Evolutionary conservation across 164 flowering plant species (phyloP).

Genomic region (Malania oleifera): DNA sequence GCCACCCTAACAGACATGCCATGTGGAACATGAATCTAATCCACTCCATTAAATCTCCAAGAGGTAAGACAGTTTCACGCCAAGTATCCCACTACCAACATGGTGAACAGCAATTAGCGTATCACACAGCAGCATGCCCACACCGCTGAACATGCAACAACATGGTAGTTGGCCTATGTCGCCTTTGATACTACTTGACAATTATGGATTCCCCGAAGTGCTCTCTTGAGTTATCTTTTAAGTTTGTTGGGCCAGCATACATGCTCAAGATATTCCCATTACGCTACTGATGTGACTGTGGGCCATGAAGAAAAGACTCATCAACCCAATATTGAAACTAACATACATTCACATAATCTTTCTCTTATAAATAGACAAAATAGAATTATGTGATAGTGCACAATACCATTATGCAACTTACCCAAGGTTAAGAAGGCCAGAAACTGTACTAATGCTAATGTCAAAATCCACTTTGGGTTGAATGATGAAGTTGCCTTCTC

Average conservation of each 20-base stretch:
- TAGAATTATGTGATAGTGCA: background rate
- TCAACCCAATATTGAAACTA: too few relatives aligned
- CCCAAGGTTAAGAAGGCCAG: slow-evolving; percentile 99
- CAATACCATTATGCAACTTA: slow-evolving; percentile 30
- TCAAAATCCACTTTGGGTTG: slow-evolving; percentile 99
- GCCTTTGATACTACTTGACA: too few relatives aligned
- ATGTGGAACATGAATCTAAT: too few relatives aligned
- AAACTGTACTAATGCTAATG: slow-evolving; percentile 87
- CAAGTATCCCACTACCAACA: too few relatives aligned
- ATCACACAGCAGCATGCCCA: too few relatives aligned
- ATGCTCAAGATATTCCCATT: background rate
- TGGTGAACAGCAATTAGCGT: too few relatives aligned
- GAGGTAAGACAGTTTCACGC: too few relatives aligned
- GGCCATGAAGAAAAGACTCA: background rate
- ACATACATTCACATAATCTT: background rate
- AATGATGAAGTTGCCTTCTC: slow-evolving; percentile 93
- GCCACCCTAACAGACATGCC: too few relatives aligned
- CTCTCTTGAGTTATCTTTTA: background rate
- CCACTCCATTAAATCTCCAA: too few relatives aligned
- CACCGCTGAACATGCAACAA: too few relatives aligned
- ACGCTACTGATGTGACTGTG: background rate
- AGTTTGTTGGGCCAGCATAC: background rate
- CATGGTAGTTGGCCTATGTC: too few relatives aligned
- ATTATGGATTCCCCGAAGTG: background rate
- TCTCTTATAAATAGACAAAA: background rate